Evolutionary conservation across 176 grass and related monocot genomes (phyloP).

Genomic region (Sorghum bicolor): Sorghum_bicolor_NCBIv3 NC_012876.2:63371001-63371500

Average conservation of each 20-base stretch:
- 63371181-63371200: not conserved
- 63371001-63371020: not conserved
- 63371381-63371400: constrained; percentile 27
- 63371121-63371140: constrained; percentile 6
- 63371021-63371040: not conserved
- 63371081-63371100: not conserved
- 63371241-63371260: not conserved
- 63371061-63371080: not conserved
- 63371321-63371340: constrained; percentile 8
- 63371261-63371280: not conserved
- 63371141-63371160: not conserved
- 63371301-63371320: not conserved
- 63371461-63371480: not conserved
- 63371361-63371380: constrained; percentile 22
- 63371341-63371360: not conserved
- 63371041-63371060: not conserved
- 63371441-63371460: not conserved
- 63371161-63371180: not conserved
- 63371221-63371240: not conserved
- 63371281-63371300: not conserved
- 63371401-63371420: not conserved
- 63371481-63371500: not conserved
- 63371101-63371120: not conserved
- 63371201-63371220: not conserved
- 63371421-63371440: constrained; percentile 21